Evolutionary conservation across 352 stramenopile genomes (phyloP).

Genomic region (Pythium rhizo-oryzae): DNA sequence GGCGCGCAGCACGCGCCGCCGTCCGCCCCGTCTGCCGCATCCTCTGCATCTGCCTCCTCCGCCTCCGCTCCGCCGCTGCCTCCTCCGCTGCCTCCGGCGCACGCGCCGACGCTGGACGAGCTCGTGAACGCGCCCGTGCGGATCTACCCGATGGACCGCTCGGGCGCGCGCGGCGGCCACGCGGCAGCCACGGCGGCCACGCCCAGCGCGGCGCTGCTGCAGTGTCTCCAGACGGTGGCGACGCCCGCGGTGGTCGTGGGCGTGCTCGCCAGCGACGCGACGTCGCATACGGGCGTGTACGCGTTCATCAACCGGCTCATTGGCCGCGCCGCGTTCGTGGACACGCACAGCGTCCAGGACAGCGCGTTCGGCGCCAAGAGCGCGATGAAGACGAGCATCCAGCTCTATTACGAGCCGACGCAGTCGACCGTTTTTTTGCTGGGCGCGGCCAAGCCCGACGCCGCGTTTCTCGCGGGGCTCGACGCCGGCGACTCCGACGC

Average conservation of each 20-base stretch:
- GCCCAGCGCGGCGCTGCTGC: constrained; percentile 24
- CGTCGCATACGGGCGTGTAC: constrained; percentile 37
- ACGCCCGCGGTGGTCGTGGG: constrained; percentile 51
- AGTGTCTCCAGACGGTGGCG: constrained; percentile 43
- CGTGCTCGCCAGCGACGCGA: constrained; percentile 30
- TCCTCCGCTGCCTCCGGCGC: constrained; percentile 18
- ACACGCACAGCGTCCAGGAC: constrained; percentile 17
- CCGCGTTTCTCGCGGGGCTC: constrained; percentile 28
- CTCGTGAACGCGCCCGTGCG: constrained; percentile 43
- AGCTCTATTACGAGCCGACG: constrained; percentile 61
- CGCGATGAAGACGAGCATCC: constrained; percentile 39
- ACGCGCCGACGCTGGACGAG: constrained; percentile 11
- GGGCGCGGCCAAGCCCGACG: constrained; percentile 47
- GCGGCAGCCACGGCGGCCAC: constrained; percentile 19
- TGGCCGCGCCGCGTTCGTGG: constrained; percentile 54
- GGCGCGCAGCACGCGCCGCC: background rate
- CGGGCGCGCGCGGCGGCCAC: constrained; percentile 16
- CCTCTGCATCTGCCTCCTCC: background rate
- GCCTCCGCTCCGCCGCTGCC: constrained; percentile 13
- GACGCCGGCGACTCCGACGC: background rate
- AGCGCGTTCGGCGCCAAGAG: constrained; percentile 16
- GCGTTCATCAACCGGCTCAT: constrained; percentile 70
- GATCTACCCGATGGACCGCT: constrained; percentile 52
- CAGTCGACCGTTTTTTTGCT: constrained; percentile 58
- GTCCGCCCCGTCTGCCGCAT: background rate